A percentile compares a stretch with the other conserved stretches of the same genome.
Conservation (phyloP, 257 asterid species). For the Knoxia roxburghii region DNA sequence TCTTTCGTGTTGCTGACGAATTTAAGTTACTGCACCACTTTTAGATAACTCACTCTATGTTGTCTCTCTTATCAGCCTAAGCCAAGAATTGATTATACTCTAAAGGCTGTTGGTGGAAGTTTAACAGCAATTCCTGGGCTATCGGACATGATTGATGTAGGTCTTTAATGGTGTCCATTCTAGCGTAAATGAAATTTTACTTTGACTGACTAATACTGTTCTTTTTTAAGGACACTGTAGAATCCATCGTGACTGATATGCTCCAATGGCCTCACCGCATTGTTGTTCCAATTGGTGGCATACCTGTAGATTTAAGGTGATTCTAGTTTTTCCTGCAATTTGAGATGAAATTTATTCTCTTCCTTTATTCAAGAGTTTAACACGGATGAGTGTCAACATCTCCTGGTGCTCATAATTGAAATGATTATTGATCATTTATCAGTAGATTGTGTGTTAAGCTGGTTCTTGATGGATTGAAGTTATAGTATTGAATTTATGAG, state of each 20-base stretch:
- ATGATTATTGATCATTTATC: neutral
- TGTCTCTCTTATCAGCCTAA: conserved; percentile 58
- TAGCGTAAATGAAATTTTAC: neutral
- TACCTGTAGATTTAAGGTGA: conserved; percentile 75
- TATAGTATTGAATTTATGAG: neutral
- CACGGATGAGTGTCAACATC: neutral
- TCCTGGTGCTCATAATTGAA: no score
- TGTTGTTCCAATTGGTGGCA: conserved; percentile 95
- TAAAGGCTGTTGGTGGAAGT: conserved; percentile 99
- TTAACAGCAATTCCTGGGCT: conserved; percentile 92
- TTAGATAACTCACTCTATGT: conserved; percentile 3
- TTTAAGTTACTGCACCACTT: neutral
- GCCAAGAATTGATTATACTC: conserved; percentile 85
- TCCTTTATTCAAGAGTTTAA: neutral
- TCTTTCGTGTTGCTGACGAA: neutral
- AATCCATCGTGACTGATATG: conserved; percentile 75
- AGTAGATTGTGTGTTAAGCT: conserved; percentile 2
- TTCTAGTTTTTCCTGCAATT: conserved; percentile 6
- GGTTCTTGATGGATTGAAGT: neutral
- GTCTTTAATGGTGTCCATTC: conserved; percentile 24
- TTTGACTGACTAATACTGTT: conserved; percentile 28
- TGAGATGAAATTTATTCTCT: neutral
- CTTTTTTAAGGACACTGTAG: conserved; percentile 70
- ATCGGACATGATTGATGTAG: conserved; percentile 95
- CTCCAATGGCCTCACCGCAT: conserved; percentile 99